These are phyloP conservation scores for Russula brevipes DNA, from an alignment of 768 basidiomycete species.

Conservation along the genomic window DNA sequence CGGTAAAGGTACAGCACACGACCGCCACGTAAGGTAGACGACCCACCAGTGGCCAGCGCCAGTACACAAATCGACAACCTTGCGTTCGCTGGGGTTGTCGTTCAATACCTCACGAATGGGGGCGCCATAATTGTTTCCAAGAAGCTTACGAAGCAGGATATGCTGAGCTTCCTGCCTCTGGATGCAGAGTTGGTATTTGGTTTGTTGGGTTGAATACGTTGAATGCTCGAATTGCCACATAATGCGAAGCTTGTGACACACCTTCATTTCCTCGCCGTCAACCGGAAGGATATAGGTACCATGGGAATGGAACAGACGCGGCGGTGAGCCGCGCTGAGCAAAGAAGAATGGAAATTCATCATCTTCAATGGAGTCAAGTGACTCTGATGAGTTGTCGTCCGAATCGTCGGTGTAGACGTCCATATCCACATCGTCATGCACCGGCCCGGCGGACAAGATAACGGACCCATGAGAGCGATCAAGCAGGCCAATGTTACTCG, in stretches of 20 bases:
- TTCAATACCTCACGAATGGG: conserved; percentile 53
- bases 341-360: conserved; percentile 62
- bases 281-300: conserved; percentile 64
- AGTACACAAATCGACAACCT: conserved; percentile 69
- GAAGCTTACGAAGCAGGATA: conserved; percentile 34
- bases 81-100: conserved; percentile 37
- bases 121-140: conserved; percentile 55
- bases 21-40: conserved; percentile 15
- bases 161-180: conserved; percentile 23
- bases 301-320: conserved; percentile 64
- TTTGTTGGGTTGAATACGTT: not conserved
- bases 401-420: conserved; percentile 30
- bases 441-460: not conserved
- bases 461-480: not conserved
- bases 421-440: not conserved
- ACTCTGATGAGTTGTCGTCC: conserved; percentile 39
- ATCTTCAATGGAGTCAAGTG: conserved; percentile 41
- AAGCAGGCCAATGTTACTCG: not conserved
- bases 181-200: not conserved
- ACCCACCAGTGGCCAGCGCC: conserved; percentile 70
- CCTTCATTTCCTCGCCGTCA: conserved; percentile 64
- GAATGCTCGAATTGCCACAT: not conserved
- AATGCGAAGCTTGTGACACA: conserved; percentile 32
- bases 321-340: conserved; percentile 42
- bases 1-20: not conserved